Evolutionary conservation across 768 basidiomycete species (phyloP).

Genomic region (Roridomyces roridus): DNA sequence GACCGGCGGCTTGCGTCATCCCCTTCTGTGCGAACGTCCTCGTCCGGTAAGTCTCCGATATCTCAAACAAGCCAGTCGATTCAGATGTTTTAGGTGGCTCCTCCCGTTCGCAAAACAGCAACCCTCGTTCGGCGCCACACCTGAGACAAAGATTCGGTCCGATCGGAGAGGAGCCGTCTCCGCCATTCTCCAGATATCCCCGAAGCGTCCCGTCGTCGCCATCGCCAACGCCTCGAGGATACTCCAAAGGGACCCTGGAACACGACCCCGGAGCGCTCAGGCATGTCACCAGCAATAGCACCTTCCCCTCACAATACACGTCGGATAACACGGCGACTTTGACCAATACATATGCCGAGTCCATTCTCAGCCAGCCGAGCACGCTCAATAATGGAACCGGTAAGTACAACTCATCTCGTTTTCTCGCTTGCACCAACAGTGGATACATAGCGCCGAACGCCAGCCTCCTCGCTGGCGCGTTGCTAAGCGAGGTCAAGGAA

Average conservation of each 20-base stretch:
- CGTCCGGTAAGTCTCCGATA: constrained; percentile 11
- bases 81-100: constrained; percentile 6
- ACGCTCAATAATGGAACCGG: constrained; percentile 9
- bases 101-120: constrained; percentile 17
- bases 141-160: constrained; percentile 3
- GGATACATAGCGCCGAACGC: too few relatives aligned
- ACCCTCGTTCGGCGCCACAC: constrained; percentile 3
- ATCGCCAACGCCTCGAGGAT: constrained; percentile 5
- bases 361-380: constrained; percentile 17
- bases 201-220: background rate
- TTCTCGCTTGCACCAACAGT: too few relatives aligned
- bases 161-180: constrained; percentile 19
- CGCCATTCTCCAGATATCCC: background rate
- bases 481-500: constrained; percentile 31
- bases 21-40: constrained; percentile 23
- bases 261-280: background rate
- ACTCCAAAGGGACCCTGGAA: background rate
- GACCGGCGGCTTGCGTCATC: constrained; percentile 16
- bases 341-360: constrained; percentile 14
- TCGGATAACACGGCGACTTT: background rate
- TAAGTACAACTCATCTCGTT: background rate
- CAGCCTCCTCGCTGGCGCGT: constrained; percentile 30
- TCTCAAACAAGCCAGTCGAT: background rate
- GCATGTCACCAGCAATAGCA: constrained; percentile 9
- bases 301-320: constrained; percentile 11